Base-by-base conservation (phyloP, 1,284 basidiomycete genomes). In the Boletus semigastroideus region DNA sequence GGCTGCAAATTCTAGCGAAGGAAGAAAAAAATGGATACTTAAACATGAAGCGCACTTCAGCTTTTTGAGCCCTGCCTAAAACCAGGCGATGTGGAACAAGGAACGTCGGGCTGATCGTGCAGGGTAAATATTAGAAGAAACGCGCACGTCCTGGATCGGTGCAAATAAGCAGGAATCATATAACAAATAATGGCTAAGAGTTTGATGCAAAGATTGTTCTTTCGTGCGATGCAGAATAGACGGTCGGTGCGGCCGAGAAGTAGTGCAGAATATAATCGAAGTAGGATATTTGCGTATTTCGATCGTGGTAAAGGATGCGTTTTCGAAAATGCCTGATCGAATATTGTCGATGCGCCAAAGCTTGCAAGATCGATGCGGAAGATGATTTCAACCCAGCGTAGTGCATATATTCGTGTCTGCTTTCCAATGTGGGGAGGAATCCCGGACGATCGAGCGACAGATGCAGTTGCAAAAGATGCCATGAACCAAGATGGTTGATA, bases 201-300 rank as follows among this genome's bases (percentile, higher is more conserved):
- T 70, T 71, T 50, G 58, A 70, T 70, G 68, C 64, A 42, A 52
- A 68, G 56, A 71, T 70, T 65, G 62, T 64, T 61, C 64, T 59
- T 47, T 59, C 42, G 55, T 66, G 55, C 52, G 43, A 48, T 60
- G 63, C 34, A 43, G 54, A 57, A 60, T 66, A 52, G 56, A 49
- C 54, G 39, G 36, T 55, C 47, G 51, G 53, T 55, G 54, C 48
- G 53, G 56, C 41, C 36, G 40, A 49, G 49, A 54, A 43, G 42
- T 55, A 34, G 48, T 59, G 49, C 53, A 47, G 49, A 49, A 37
- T 61, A 53, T 51, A 56, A 52, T 66, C 45, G 53, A 62, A 53
- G 54, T 59, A 49, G 52, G 37, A 48, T 53, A 60, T 56, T 67
- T 66, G 66, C 54, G 54, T 52, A 51, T 60, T 60, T 59, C 49